Percentiles rank a stretch among this genome's conserved stretches.
phyloP scores from a whole-genome alignment of 257 asterid genomes.

The Fraxinus americana region DNA sequence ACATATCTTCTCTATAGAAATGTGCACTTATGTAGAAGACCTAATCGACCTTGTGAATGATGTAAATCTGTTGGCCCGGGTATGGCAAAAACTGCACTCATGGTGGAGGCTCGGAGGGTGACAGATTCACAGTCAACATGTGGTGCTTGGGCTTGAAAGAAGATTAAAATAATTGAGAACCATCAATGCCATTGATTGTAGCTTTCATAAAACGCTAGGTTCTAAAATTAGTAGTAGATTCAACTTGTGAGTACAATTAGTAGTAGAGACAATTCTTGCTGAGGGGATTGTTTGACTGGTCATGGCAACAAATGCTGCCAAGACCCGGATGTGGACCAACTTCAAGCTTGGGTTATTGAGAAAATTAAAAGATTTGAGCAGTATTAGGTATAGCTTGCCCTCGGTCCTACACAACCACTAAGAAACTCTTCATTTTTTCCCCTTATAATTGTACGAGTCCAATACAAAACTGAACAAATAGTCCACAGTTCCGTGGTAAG shows the following conservation, averaged over 20 bases:
- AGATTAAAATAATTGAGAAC: constrained; percentile 5
- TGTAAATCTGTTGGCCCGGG: background rate
- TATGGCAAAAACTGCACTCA: background rate
- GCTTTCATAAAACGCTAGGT: background rate
- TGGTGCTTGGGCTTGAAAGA: background rate
- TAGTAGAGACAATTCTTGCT: background rate
- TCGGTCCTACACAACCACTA: background rate
- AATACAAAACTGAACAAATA: background rate
- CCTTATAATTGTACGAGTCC: no score
- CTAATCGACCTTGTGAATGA: background rate
- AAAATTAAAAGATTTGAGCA: background rate
- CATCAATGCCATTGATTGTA: background rate
- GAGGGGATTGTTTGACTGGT: background rate
- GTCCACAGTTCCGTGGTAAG: background rate
- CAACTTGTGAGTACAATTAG: background rate
- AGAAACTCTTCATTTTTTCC: background rate
- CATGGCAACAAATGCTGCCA: background rate
- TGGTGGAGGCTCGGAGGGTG: background rate
- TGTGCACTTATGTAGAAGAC: background rate
- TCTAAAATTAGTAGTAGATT: background rate
- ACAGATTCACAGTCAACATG: background rate
- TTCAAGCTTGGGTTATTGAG: background rate
- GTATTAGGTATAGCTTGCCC: background rate
- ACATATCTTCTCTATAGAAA: background rate
- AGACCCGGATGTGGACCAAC: background rate